Percentiles rank a stretch among this genome's conserved stretches.
Evolutionary conservation across 345 rosid genomes (phyloP).

Genomic region (Litchi chinensis): DNA sequence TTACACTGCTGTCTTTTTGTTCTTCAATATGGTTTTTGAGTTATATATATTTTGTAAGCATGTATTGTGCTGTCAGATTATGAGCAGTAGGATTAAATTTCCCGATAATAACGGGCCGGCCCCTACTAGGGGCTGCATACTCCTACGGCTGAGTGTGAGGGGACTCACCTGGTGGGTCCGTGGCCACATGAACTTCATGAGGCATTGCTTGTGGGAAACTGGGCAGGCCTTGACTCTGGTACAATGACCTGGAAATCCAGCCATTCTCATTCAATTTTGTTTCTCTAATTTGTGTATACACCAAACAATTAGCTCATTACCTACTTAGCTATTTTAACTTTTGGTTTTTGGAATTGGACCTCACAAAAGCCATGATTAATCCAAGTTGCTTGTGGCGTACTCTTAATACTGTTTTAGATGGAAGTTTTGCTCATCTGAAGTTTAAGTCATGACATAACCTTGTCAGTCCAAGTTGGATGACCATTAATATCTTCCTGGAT

Average conservation of each 20-base stretch:
- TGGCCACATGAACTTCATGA: slow-evolving; percentile 48
- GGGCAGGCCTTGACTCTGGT: slow-evolving; percentile 18
- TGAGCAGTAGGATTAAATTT: slow-evolving; percentile 26
- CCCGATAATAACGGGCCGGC: slow-evolving; percentile 41
- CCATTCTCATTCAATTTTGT: background rate
- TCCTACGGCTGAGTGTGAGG: slow-evolving; percentile 28
- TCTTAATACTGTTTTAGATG: background rate
- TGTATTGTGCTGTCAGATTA: slow-evolving; percentile 27
- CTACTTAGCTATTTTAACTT: background rate
- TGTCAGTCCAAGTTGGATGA: background rate
- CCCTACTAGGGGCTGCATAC: slow-evolving; percentile 51
- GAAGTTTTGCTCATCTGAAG: background rate
- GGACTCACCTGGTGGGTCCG: slow-evolving; percentile 48
- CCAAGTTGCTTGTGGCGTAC: background rate
- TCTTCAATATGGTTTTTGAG: slow-evolving; percentile 8
- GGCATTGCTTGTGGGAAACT: slow-evolving; percentile 28
- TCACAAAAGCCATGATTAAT: background rate
- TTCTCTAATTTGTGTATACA: background rate
- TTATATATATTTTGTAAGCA: background rate
- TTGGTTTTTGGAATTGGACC: background rate
- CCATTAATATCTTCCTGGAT: background rate
- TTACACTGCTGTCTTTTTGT: slow-evolving; percentile 21
- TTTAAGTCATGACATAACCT: background rate
- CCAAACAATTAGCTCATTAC: background rate
- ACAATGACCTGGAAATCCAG: slow-evolving; percentile 7